Conservation (phyloP, 2,329 filamentous ascomycete species). For the Pestalotiopsis sp. region DNA sequence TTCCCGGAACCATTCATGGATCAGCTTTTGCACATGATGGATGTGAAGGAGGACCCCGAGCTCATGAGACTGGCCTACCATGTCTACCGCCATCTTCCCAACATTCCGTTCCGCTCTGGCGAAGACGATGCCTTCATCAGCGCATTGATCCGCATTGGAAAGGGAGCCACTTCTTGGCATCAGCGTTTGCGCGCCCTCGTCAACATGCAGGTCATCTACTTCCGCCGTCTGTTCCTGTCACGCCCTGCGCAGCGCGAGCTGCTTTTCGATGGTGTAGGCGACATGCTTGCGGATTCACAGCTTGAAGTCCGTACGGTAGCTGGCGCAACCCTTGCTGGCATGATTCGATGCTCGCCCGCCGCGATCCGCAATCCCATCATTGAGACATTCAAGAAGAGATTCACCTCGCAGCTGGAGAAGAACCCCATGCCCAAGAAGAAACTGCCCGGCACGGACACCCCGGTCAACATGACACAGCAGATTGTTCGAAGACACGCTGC, state of each 20-base stretch:
- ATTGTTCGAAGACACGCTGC: slow-evolving; percentile 86
- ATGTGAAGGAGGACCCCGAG: slow-evolving; percentile 97
- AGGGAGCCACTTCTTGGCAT: slow-evolving; percentile 86
- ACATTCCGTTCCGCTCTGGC: slow-evolving; percentile 87
- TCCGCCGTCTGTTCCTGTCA: slow-evolving; percentile 91
- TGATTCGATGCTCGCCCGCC: slow-evolving; percentile 93
- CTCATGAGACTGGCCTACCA: slow-evolving; percentile 93
- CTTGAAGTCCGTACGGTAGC: slow-evolving; percentile 93
- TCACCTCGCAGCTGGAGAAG: slow-evolving; percentile 74
- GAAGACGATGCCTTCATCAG: slow-evolving; percentile 85
- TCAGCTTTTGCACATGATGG: slow-evolving; percentile 98
- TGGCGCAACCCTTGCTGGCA: slow-evolving; percentile 90
- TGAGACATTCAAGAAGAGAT: slow-evolving; percentile 73
- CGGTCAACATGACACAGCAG: slow-evolving; percentile 72
- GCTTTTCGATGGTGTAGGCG: slow-evolving; percentile 90
- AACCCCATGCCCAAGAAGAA: slow-evolving; percentile 86
- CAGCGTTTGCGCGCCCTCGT: slow-evolving; percentile 92
- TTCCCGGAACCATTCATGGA: slow-evolving; percentile 90
- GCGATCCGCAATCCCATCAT: slow-evolving; percentile 80
- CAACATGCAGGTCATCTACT: slow-evolving; percentile 99
- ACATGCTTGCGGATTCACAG: slow-evolving; percentile 90
- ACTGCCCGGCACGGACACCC: slow-evolving; percentile 67
- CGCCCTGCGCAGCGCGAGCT: slow-evolving; percentile 72
- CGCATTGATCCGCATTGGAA: slow-evolving; percentile 85
- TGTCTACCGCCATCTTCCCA: slow-evolving; percentile 94